Evolutionary conservation across 495 filamentous ascomycete genomes (phyloP), one percentile per base, ranked within the genome.

Genomic region (Penicillium egyptiacum): DNA sequence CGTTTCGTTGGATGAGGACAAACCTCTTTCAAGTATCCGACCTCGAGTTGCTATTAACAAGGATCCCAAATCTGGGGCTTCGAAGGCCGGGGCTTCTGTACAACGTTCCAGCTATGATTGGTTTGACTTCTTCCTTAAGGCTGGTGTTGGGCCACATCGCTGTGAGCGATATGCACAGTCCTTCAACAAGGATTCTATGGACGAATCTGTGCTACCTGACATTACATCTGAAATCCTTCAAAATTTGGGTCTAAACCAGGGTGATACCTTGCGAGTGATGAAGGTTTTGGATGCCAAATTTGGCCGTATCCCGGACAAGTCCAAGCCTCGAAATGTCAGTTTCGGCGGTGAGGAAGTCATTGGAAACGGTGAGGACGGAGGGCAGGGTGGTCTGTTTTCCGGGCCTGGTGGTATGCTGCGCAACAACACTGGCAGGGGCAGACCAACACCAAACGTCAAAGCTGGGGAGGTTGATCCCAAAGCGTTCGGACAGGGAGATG

Each of bases 81-180:
- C 53, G 64, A 65, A 75, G 31, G 62, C 80, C 23, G 84, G 85
- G 48, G 83, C 81, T 25, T 77, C 79, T 23, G 74, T 89, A 39
- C 77, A 87, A 53, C 69, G 71, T 62, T 73, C 62, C 61, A 86
- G 92, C 42, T 96, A 98, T 65, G 94, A 99, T 70, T 99, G 94
- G 94, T 99, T 98, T 66, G 90, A 96, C 61, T 98, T 99, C 75
- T 99, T 99, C 78, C 76, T 99, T 22, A 81, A 85, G 54, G 91
- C 92, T 67, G 94, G 95, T 30, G 90, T 98, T 55, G 88, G 89
- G 53, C 88, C 90, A 33, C 88, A 92, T 62, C 87, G 94, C 43
- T 98, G 94, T 72, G 92, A 97, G 70, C 82, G 95, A 39, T 99
- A 99, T 67, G 86, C 94, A 6, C 86, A 89, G 64, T 89, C 89